Evolutionary conservation across 495 filamentous ascomycete genomes (phyloP), one percentile per base, ranked within the genome.

Genomic region (Ramalina peruviana): DNA sequence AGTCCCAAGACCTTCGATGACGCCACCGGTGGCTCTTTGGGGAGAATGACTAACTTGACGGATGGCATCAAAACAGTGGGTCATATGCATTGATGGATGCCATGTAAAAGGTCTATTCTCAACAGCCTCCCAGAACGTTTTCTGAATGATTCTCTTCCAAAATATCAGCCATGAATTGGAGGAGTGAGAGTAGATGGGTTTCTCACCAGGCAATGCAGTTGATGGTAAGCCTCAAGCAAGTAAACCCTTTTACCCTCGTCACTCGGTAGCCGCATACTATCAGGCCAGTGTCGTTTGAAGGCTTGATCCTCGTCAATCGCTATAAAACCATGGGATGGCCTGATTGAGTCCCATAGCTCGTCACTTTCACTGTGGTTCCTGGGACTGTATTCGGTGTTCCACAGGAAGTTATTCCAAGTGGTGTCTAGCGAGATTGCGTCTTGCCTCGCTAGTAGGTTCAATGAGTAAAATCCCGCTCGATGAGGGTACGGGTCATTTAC

Each of bases 201-300:
- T 36, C 40, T 36, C 37, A 58, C 55, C 19, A 60, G 40, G 47
- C 58, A 60, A 48, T 60, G 58, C 12, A 60, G 27, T 20, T 58
- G 58, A 47, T 60, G 58, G 49, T 60, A 60, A 15, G 58, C 58
- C 40, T 58, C 58, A 6, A 60, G 19, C 11, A 55, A 17, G 40
- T 60, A 60, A 12, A 60, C 46, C 7, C 48, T 55, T 41, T 58
- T 58, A 5, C 19, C 23, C 10, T 26, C 13, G 44, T 60, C 53
- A 12, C 39, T 47, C 0, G 58, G 58, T 20, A 58, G 42, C 19
- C 43, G 45, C 52, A 52, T 50, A 11, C 51, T 46, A 6, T 12
- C 43, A 15, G 55, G 58, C 15, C 36, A 39, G 19, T 51, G 27
- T 7, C 40, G 17, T 27, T 52, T 3, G 6, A 30, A 46, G 1